Percentiles rank a stretch among this genome's conserved stretches.
Conservation (phyloP, 2,329 filamentous ascomycete genomes). For the Ceratocystis lukuohia region DNA sequence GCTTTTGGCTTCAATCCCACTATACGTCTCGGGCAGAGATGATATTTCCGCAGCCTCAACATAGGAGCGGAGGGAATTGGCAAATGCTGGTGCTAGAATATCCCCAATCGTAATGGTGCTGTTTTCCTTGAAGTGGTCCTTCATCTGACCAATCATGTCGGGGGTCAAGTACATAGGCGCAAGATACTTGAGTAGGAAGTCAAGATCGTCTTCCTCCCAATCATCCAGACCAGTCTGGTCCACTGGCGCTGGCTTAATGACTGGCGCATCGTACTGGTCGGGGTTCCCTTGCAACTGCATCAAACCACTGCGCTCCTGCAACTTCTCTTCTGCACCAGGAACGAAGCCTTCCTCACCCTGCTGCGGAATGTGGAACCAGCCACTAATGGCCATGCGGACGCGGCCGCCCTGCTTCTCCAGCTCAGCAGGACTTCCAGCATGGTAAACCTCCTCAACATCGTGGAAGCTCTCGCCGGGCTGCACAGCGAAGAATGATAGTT, state of each 20-base stretch:
- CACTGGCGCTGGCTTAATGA: slow-evolving; percentile 41
- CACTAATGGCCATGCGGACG: slow-evolving; percentile 93
- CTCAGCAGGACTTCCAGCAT: slow-evolving; percentile 45
- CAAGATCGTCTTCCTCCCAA: slow-evolving; percentile 65
- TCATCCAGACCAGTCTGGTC: slow-evolving; percentile 36
- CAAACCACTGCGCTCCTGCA: slow-evolving; percentile 78
- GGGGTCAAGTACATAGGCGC: slow-evolving; percentile 82
- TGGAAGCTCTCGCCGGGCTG: slow-evolving; percentile 98
- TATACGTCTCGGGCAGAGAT: slow-evolving; percentile 33
- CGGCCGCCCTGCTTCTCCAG: slow-evolving; percentile 57
- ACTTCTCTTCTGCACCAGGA: slow-evolving; percentile 72
- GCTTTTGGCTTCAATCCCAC: slow-evolving; percentile 44
- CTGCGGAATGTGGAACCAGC: slow-evolving; percentile 98
- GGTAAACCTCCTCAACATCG: slow-evolving; percentile 95
- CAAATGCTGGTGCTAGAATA: slow-evolving; percentile 68
- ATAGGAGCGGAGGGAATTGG: slow-evolving; percentile 54
- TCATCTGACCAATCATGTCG: slow-evolving; percentile 72
- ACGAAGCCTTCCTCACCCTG: slow-evolving; percentile 85
- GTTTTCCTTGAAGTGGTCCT: slow-evolving; percentile 65
- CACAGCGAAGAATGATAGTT: slow-evolving; percentile 94
- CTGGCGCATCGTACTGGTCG: slow-evolving; percentile 75
- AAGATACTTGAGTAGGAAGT: slow-evolving; percentile 83
- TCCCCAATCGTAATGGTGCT: slow-evolving; percentile 71
- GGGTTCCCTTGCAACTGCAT: slow-evolving; percentile 87
- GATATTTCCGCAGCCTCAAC: slow-evolving; percentile 51